A percentile compares a stretch with the other conserved stretches of the same genome.
Evolutionary conservation across 2,329 filamentous ascomycete species (phyloP).

Genomic region (Bisporella sp.): DNA sequence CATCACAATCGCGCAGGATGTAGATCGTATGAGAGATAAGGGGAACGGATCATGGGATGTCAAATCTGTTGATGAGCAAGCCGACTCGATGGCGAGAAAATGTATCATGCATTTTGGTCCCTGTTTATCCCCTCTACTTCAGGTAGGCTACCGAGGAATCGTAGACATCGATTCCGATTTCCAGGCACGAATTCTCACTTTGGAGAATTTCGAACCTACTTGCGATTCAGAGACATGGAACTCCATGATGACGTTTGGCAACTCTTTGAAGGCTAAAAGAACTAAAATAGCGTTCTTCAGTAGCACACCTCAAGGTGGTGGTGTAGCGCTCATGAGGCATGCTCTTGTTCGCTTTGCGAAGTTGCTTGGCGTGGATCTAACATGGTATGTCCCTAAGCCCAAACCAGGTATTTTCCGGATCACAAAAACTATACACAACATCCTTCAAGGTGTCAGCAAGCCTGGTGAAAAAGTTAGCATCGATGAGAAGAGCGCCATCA

Average conservation of each 20-base stretch:
- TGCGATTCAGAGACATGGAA: slow-evolving; percentile 48
- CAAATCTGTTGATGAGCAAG: slow-evolving; percentile 69
- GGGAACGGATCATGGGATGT: slow-evolving; percentile 40
- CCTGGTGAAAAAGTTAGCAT: slow-evolving; percentile 56
- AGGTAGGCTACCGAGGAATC: slow-evolving; percentile 48
- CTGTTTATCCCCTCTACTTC: slow-evolving; percentile 59
- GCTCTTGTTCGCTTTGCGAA: slow-evolving; percentile 64
- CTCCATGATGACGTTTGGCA: slow-evolving; percentile 46
- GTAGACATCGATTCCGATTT: slow-evolving; percentile 52
- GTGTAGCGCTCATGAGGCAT: slow-evolving; percentile 60
- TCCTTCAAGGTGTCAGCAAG: slow-evolving; percentile 70
- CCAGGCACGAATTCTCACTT: slow-evolving; percentile 39
- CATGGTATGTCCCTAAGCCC: slow-evolving; percentile 72
- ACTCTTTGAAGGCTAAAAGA: slow-evolving; percentile 44
- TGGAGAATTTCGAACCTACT: slow-evolving; percentile 45
- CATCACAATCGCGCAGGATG: slow-evolving; percentile 50
- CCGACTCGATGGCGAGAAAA: slow-evolving; percentile 74
- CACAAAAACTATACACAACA: slow-evolving; percentile 86
- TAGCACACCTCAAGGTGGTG: slow-evolving; percentile 57
- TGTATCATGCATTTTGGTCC: slow-evolving; percentile 73
- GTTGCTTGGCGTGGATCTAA: slow-evolving; percentile 59
- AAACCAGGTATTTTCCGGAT: slow-evolving; percentile 73
- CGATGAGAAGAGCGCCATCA: slow-evolving; percentile 56
- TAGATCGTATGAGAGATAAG: slow-evolving; percentile 26
- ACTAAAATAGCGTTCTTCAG: slow-evolving; percentile 58